These are phyloP conservation scores for Capronia epimyces DNA, from an alignment of 2,329 filamentous ascomycete species.

Conservation along the genomic window DNA sequence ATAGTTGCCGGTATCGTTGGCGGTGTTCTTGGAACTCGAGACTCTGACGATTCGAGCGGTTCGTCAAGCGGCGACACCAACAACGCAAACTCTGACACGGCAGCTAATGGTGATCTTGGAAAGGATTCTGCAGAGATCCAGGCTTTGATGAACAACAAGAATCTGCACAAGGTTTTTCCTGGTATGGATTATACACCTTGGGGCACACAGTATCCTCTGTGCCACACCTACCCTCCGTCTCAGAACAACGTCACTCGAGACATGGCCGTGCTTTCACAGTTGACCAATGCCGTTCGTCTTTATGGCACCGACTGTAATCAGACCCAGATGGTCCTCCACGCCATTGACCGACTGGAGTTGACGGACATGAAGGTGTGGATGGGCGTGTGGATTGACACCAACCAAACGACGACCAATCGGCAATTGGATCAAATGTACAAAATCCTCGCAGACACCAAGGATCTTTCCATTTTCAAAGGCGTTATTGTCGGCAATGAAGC, in stretches of 20 bases:
- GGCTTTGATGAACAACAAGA: constrained; percentile 68
- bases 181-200: constrained; percentile 93
- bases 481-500: constrained; percentile 62
- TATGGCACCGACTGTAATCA: constrained; percentile 98
- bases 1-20: constrained; percentile 71
- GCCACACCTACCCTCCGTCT: constrained; percentile 67
- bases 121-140: constrained; percentile 75
- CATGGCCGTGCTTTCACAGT: constrained; percentile 79
- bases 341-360: constrained; percentile 68
- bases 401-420: constrained; percentile 73
- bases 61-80: constrained; percentile 26
- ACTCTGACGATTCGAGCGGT: constrained; percentile 34
- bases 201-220: constrained; percentile 84
- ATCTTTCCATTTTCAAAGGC: constrained; percentile 51
- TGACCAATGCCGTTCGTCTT: constrained; percentile 80
- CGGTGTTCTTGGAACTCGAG: constrained; percentile 58
- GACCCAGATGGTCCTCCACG: constrained; percentile 84
- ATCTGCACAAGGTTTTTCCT: constrained; percentile 88
- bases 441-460: constrained; percentile 57
- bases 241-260: constrained; percentile 95
- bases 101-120: constrained; percentile 63
- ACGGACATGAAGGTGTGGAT: constrained; percentile 82
- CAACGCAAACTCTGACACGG: constrained; percentile 55
- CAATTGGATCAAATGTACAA: constrained; percentile 81
- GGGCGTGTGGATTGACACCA: constrained; percentile 85